These are phyloP conservation scores for Batrachochytrium dendrobatidis DNA, from an alignment of 371 early-diverging fungal genomes.

Conservation along the genomic window DNA sequence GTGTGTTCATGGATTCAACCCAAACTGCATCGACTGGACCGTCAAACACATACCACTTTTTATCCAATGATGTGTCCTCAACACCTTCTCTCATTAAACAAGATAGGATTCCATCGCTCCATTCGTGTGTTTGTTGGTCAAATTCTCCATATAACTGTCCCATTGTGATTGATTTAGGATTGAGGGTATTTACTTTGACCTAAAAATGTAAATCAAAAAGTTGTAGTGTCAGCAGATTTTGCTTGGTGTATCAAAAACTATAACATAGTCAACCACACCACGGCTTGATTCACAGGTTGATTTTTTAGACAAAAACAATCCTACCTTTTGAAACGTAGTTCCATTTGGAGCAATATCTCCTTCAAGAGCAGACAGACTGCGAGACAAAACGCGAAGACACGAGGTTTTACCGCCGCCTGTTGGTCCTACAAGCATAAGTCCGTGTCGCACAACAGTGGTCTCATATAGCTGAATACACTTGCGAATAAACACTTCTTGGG, in stretches of 20 bases:
- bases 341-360: conserved; percentile 42
- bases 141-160: conserved; percentile 63
- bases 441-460: conserved; percentile 52
- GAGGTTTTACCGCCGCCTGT: conserved; percentile 53
- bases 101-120: conserved; percentile 53
- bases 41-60: conserved; percentile 62
- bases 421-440: conserved; percentile 56
- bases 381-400: conserved; percentile 35
- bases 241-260: no score
- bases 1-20: conserved; percentile 62
- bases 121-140: conserved; percentile 55
- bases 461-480: conserved; percentile 57
- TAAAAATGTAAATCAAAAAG: not conserved
- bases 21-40: conserved; percentile 59
- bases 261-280: no score
- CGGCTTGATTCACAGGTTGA: no score
- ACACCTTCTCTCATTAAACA: conserved; percentile 48
- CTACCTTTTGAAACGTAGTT: conserved; percentile 35
- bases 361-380: conserved; percentile 31
- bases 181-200: conserved; percentile 41
- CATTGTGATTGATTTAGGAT: conserved; percentile 59
- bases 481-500: conserved; percentile 41
- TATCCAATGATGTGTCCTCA: conserved; percentile 42
- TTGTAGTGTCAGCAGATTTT: not conserved
- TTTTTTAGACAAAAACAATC: not conserved